Evolutionary conservation across 257 asterid species (phyloP).

Genomic region (Knoxia roxburghii): DNA sequence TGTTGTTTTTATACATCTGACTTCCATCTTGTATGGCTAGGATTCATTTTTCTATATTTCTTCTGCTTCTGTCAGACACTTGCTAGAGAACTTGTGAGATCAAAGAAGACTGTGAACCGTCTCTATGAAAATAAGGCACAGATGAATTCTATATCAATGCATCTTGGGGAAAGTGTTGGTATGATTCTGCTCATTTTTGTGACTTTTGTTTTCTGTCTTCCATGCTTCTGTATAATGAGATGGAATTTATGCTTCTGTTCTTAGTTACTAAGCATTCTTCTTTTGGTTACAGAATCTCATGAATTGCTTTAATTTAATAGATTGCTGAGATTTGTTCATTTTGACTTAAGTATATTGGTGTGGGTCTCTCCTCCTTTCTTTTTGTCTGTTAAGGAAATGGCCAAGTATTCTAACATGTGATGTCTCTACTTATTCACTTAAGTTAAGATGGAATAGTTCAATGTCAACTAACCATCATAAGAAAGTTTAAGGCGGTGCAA

Average conservation of each 20-base stretch:
- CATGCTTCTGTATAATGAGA: background rate
- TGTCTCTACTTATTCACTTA: background rate
- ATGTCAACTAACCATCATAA: background rate
- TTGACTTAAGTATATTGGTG: background rate
- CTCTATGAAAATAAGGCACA: constrained; percentile 92
- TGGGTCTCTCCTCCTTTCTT: background rate
- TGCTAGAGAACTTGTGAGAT: constrained; percentile 88
- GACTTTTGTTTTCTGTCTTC: constrained; percentile 5
- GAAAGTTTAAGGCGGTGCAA: background rate
- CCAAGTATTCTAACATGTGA: too few species aligned
- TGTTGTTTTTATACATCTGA: background rate
- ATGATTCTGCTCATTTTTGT: constrained; percentile 21
- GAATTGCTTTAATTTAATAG: background rate
- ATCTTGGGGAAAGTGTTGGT: constrained; percentile 98
- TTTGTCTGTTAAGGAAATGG: background rate
- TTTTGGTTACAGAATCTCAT: background rate
- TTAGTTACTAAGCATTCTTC: background rate
- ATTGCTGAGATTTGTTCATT: background rate
- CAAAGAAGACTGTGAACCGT: constrained; percentile 73
- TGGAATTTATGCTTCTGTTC: background rate
- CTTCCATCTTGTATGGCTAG: background rate
- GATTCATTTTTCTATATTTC: background rate
- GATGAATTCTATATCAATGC: constrained; percentile 92
- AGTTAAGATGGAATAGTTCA: background rate
- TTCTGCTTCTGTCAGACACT: constrained; percentile 48